Evolutionary conservation across 108 stramenopile genomes (phyloP).

Genomic region (Cyclotella atomus): DNA sequence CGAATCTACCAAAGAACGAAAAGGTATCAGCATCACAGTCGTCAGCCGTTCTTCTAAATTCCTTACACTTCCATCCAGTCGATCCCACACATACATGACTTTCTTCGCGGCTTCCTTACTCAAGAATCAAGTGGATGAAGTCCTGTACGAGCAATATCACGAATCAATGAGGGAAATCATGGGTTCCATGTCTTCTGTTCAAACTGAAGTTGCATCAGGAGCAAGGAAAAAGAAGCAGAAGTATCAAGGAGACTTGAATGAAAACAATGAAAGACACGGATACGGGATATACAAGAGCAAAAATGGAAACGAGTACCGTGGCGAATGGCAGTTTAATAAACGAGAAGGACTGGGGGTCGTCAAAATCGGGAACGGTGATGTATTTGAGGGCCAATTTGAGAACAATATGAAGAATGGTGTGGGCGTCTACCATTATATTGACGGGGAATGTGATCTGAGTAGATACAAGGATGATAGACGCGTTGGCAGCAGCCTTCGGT

Average conservation of each 20-base stretch:
- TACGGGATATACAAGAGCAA: slow-evolving; percentile 46
- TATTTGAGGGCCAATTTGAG: slow-evolving; percentile 49
- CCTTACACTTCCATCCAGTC: slow-evolving; percentile 30
- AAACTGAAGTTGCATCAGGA: background rate
- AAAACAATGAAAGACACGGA: slow-evolving; percentile 38
- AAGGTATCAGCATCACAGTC: slow-evolving; percentile 41
- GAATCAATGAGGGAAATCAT: slow-evolving; percentile 13
- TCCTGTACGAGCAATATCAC: slow-evolving; percentile 34
- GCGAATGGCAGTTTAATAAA: slow-evolving; percentile 45
- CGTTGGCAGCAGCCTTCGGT: slow-evolving; percentile 29
- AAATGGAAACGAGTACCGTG: slow-evolving; percentile 43
- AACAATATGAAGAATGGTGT: slow-evolving; percentile 45
- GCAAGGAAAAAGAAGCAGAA: slow-evolving; percentile 23
- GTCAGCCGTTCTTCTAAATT: slow-evolving; percentile 35
- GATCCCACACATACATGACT: slow-evolving; percentile 31
- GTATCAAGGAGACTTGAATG: slow-evolving; percentile 44
- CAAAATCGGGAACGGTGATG: slow-evolving; percentile 45
- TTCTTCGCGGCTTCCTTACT: slow-evolving; percentile 35
- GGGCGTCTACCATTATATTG: slow-evolving; percentile 46
- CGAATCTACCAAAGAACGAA: slow-evolving; percentile 42
- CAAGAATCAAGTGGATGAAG: slow-evolving; percentile 35
- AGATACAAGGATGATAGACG: slow-evolving; percentile 29
- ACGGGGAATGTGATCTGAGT: slow-evolving; percentile 43
- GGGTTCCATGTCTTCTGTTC: background rate
- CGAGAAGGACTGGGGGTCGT: slow-evolving; percentile 49